A percentile compares a stretch with the other conserved stretches of the same genome.
Conservation (phyloP, 768 basidiomycete genomes). For the Serpula lacrymans region DNA sequence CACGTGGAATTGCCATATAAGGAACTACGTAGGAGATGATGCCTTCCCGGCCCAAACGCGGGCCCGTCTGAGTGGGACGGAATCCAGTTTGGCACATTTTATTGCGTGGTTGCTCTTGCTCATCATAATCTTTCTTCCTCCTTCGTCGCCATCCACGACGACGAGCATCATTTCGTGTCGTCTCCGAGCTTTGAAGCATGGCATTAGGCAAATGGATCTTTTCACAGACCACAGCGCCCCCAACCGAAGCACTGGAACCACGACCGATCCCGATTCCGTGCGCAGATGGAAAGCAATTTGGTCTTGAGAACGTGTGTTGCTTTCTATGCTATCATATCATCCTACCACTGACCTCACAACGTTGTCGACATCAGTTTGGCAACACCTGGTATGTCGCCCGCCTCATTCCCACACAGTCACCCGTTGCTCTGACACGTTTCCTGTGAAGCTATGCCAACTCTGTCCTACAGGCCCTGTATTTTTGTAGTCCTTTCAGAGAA, state of each 20-base stretch:
- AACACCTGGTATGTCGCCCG: constrained; percentile 80
- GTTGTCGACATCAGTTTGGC: constrained; percentile 64
- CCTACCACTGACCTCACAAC: too few relatives aligned
- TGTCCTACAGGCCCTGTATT: constrained; percentile 96
- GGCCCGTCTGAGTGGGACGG: constrained; percentile 12
- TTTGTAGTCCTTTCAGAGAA: constrained; percentile 89
- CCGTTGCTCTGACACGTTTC: constrained; percentile 15
- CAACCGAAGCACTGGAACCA: constrained; percentile 23
- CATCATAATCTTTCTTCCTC: constrained; percentile 14
- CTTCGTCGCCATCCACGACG: not conserved
- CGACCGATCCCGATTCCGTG: constrained; percentile 39
- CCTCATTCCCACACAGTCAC: constrained; percentile 4
- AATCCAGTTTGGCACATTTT: constrained; percentile 16
- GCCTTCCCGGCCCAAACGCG: too few relatives aligned
- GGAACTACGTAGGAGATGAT: constrained; percentile 3
- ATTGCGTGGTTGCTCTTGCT: not conserved
- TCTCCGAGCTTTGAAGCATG: constrained; percentile 15
- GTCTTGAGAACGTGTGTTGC: constrained; percentile 89
- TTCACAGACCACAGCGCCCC: constrained; percentile 18
- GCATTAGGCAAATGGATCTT: constrained; percentile 41
- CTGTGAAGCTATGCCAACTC: constrained; percentile 89
- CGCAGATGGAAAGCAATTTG: constrained; percentile 85
- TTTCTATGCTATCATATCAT: constrained; percentile 9
- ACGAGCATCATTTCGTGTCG: not conserved
- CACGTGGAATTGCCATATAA: constrained; percentile 11